phyloP scores from a whole-genome alignment of 192 early-diverging fungal species.

The Podila epicladia region DNA sequence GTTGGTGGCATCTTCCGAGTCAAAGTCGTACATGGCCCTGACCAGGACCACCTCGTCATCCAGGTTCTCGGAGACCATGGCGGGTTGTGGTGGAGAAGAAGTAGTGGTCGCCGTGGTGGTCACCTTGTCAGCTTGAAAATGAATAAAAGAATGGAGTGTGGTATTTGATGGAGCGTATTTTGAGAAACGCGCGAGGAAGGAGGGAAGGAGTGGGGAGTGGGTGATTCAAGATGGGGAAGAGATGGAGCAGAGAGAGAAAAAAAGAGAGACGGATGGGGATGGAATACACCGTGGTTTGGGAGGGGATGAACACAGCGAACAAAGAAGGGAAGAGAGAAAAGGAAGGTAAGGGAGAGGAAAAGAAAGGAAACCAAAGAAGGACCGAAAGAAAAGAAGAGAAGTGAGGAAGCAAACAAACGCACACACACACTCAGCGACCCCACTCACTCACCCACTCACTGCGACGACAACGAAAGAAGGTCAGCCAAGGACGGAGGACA shows the following conservation, averaged over 20 bases:
- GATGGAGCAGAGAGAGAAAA: too few species aligned
- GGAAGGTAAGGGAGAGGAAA: not conserved
- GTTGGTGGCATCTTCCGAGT: slow-evolving; percentile 73
- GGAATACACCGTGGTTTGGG: not conserved
- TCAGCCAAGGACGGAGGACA: not conserved
- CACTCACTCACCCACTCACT: not conserved
- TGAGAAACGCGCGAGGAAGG: not conserved
- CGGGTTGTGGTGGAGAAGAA: not conserved
- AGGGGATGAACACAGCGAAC: not conserved
- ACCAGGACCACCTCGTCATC: slow-evolving; percentile 52
- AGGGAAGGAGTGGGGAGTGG: not conserved
- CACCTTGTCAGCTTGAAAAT: not conserved
- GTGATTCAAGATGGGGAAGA: not conserved
- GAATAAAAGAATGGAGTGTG: not conserved
- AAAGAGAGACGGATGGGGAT: not conserved
- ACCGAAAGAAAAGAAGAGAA: not conserved
- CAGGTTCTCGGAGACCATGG: slow-evolving; percentile 42
- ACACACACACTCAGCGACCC: too few species aligned
- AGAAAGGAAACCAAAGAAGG: not conserved
- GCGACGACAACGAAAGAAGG: too few species aligned
- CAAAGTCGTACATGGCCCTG: slow-evolving; percentile 83
- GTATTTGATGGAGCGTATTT: not conserved
- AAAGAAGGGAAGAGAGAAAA: not conserved
- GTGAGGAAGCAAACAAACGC: not conserved
- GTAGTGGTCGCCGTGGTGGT: not conserved